phyloP scores from a whole-genome alignment of 1,139 yeast genomes.

The Candida dubliniensis region DNA sequence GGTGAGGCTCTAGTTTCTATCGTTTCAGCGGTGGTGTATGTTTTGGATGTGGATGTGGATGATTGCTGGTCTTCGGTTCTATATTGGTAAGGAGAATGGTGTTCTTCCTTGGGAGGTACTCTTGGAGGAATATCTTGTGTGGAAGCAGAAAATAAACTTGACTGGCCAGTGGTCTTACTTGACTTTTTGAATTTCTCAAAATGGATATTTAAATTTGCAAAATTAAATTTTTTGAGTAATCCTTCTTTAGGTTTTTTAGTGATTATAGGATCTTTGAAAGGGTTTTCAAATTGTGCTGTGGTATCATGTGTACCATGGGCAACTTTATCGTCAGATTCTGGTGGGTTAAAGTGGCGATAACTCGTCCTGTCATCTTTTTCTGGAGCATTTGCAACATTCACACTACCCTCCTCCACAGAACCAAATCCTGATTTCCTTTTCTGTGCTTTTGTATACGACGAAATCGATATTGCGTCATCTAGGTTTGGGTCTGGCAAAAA shows the following conservation, averaged over 20 bases:
- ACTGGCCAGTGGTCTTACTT: background rate
- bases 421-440: background rate
- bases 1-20: background rate
- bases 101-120: background rate
- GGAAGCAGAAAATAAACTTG: background rate
- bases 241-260: background rate
- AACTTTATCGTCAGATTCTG: background rate
- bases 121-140: background rate
- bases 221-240: background rate
- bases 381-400: background rate
- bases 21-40: background rate
- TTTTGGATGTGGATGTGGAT: background rate
- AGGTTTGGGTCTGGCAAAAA: background rate
- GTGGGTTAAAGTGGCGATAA: no score
- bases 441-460: background rate
- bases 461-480: background rate
- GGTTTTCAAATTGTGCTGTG: background rate
- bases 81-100: background rate
- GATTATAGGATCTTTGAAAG: background rate
- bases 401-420: background rate
- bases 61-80: conserved; percentile 3
- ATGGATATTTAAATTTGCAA: background rate
- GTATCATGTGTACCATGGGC: background rate
- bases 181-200: background rate
- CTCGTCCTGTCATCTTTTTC: background rate